phyloP scores from a whole-genome alignment of 2,329 filamentous ascomycete species.

The Amylocarpus encephaloides region DNA sequence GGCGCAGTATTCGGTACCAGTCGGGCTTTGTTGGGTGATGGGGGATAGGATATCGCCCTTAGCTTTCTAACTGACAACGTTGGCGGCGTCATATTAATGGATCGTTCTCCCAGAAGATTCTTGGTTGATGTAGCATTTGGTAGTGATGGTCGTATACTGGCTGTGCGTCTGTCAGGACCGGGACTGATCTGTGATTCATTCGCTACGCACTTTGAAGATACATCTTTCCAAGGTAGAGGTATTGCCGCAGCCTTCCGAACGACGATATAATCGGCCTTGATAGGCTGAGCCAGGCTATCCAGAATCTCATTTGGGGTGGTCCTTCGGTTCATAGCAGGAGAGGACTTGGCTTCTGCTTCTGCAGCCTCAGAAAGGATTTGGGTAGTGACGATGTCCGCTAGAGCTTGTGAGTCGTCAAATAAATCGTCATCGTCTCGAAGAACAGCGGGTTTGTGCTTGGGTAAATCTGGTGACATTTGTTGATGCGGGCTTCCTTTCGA shows the following conservation, averaged over 20 bases:
- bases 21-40: not conserved
- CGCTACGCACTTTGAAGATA: too few species aligned
- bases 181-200: too few species aligned
- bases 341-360: slow-evolving; percentile 9
- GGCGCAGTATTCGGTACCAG: not conserved
- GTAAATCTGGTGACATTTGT: not conserved
- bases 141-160: too few species aligned
- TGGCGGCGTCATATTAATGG: too few species aligned
- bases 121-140: too few species aligned
- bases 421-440: slow-evolving; percentile 4
- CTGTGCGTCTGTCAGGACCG: too few species aligned
- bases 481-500: not conserved
- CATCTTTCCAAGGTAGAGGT: too few species aligned
- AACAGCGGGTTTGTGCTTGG: slow-evolving; percentile 1
- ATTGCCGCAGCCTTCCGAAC: not conserved
- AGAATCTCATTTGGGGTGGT: not conserved
- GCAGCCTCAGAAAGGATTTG: slow-evolving; percentile 17
- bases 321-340: slow-evolving; percentile 1
- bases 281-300: not conserved
- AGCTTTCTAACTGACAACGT: too few species aligned
- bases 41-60: not conserved
- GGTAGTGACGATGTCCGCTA: slow-evolving; percentile 14
- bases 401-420: slow-evolving; percentile 4
- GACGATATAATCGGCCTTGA: not conserved
- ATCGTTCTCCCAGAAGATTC: too few species aligned